Evolutionary conservation across 371 early-diverging fungal species (phyloP).

Genomic region (Syncephalastrum racemosum): DNA sequence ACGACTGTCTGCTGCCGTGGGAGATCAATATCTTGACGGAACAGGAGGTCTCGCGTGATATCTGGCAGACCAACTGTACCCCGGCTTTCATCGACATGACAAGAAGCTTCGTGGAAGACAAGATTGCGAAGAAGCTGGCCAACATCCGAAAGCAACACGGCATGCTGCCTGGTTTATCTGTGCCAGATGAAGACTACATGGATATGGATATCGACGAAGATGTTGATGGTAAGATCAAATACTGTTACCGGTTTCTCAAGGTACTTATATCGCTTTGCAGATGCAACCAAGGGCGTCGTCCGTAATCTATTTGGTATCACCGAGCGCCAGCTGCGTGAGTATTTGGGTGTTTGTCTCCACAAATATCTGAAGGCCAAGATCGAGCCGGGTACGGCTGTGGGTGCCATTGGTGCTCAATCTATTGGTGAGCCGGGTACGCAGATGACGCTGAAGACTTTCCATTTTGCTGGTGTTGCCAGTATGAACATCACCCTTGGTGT

Average conservation of each 20-base stretch:
- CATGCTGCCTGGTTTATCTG: conserved; percentile 54
- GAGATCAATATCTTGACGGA: conserved; percentile 66
- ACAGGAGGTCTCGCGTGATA: conserved; percentile 42
- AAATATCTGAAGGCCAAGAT: conserved; percentile 91
- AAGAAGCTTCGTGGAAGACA: conserved; percentile 48
- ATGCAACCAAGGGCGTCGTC: conserved; percentile 51
- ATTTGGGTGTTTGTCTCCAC: conserved; percentile 73
- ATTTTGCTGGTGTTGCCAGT: conserved; percentile 99
- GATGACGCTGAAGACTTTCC: conserved; percentile 99
- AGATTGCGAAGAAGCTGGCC: conserved; percentile 56
- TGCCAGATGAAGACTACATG: conserved; percentile 65
- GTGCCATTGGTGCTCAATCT: conserved; percentile 97
- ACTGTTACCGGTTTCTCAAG: not conserved
- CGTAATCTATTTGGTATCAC: conserved; percentile 77
- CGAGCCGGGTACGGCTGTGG: conserved; percentile 95
- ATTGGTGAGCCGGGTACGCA: conserved; percentile 99
- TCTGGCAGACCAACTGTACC: conserved; percentile 67
- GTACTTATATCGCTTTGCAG: conserved; percentile 14
- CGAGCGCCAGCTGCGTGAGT: conserved; percentile 67
- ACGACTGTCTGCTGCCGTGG: conserved; percentile 64
- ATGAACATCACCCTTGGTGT: conserved; percentile 99
- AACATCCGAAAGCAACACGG: conserved; percentile 46
- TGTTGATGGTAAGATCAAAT: conserved; percentile 21
- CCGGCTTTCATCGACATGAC: conserved; percentile 65
- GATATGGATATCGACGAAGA: conserved; percentile 65